These are phyloP conservation scores for Chlorella sp. DNA, from an alignment of 139 green algal species.

Conservation along the genomic window DNA sequence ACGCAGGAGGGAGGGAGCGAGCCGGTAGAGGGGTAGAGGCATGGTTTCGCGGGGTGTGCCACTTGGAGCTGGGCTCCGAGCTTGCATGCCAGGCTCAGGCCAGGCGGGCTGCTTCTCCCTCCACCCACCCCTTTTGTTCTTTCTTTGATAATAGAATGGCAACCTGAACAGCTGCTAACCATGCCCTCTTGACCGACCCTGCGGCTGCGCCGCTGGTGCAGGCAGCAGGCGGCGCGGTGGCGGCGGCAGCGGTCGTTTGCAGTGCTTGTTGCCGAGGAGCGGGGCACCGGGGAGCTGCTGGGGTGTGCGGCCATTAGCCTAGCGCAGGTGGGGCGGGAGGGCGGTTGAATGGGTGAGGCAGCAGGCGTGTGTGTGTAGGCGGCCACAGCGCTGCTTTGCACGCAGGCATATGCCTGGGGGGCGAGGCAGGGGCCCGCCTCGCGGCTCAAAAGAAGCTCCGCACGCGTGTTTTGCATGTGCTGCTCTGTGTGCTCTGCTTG, in stretches of 20 bases:
- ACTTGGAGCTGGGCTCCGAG: no score
- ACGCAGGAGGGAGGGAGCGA: no score
- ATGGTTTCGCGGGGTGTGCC: no score
- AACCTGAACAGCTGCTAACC: no score
- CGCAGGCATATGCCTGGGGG: no score
- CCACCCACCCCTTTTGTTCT: no score
- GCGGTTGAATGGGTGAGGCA: neutral
- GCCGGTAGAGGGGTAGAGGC: no score
- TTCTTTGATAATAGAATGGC: no score
- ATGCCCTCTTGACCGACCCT: neutral
- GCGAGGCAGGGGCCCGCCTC: neutral
- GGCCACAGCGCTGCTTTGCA: neutral
- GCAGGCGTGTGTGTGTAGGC: neutral
- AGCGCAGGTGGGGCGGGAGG: neutral
- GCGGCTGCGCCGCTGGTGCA: neutral
- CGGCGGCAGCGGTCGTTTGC: constrained; percentile 26
- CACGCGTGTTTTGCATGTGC: neutral
- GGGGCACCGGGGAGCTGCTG: constrained; percentile 10
- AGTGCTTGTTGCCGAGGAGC: constrained; percentile 40
- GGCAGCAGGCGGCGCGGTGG: constrained; percentile 20
- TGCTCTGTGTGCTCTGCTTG: neutral
- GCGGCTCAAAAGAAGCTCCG: no score
- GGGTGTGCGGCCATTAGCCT: constrained; percentile 50
- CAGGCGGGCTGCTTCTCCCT: no score
- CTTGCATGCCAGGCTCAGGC: no score